These are phyloP conservation scores for Pythium phragmitis DNA, from an alignment of 352 stramenopile species.

Conservation along the genomic window DNA sequence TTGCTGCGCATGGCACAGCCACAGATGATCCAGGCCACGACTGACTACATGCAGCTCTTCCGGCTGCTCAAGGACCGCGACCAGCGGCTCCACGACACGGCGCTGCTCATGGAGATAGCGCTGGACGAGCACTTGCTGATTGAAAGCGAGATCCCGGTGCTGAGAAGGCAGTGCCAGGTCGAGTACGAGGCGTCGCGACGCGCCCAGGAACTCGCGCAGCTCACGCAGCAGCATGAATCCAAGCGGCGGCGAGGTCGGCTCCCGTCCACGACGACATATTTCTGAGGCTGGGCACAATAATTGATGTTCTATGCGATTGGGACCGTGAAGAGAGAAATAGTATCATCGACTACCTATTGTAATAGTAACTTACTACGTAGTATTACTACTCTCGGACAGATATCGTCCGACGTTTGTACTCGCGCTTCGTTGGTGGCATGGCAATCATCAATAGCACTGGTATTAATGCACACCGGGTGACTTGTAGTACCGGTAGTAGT, in stretches of 20 bases:
- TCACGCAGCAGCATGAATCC: conserved; percentile 3
- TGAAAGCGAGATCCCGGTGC: conserved; percentile 21
- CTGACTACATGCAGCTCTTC: conserved; percentile 72
- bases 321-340: too few species aligned
- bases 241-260: not conserved
- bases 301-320: too few species aligned
- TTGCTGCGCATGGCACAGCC: conserved; percentile 57
- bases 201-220: conserved; percentile 7
- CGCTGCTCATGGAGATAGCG: conserved; percentile 57
- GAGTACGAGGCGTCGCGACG: conserved; percentile 5
- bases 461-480: too few species aligned
- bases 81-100: conserved; percentile 54
- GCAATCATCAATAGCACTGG: too few species aligned
- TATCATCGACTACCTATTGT: too few species aligned
- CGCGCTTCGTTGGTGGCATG: too few species aligned
- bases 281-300: not conserved
- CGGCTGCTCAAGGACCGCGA: conserved; percentile 58
- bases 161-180: conserved; percentile 20
- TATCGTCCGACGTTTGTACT: too few species aligned
- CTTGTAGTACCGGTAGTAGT: too few species aligned
- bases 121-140: conserved; percentile 49
- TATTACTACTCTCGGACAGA: too few species aligned
- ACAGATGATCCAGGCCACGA: conserved; percentile 48
- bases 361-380: too few species aligned
- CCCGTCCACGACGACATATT: conserved; percentile 8